Conservation (phyloP, 129 eudicot species). For the Tagetes erecta region DNA sequence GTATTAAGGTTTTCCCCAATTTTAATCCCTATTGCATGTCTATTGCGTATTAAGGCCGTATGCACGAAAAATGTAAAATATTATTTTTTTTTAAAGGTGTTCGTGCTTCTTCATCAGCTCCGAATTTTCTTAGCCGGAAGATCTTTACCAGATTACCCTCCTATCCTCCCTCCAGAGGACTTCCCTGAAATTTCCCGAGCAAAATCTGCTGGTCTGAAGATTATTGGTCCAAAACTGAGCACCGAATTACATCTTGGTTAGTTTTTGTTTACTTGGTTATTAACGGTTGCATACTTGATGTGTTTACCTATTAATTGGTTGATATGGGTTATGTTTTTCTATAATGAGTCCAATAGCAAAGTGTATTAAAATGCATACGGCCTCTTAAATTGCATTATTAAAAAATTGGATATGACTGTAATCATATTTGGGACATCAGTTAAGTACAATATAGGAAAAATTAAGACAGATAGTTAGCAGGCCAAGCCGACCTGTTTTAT, state of each 20-base stretch:
- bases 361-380: too few species aligned
- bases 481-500: too few species aligned
- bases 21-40: background rate
- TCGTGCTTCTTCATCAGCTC: conserved; percentile 83
- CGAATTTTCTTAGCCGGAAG: conserved; percentile 64
- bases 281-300: background rate
- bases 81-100: conserved; percentile 43
- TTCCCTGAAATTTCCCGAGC: conserved; percentile 73
- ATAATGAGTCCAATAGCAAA: too few species aligned
- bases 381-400: too few species aligned
- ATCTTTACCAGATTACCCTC: conserved; percentile 80
- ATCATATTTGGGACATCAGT: too few species aligned
- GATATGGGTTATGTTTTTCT: background rate
- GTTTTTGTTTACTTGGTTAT: conserved; percentile 32
- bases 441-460: too few species aligned
- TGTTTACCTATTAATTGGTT: conserved; percentile 1
- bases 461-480: too few species aligned
- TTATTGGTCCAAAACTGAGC: conserved; percentile 58
- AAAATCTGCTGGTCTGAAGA: conserved; percentile 60
- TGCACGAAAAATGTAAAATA: conserved; percentile 14
- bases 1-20: conserved; percentile 67
- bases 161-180: conserved; percentile 48
- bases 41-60: too few species aligned
- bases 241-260: conserved; percentile 78
- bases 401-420: too few species aligned